Evolutionary conservation across 1,284 basidiomycete species (phyloP).

Genomic region (Pyrrhoderma lamaoense): DNA sequence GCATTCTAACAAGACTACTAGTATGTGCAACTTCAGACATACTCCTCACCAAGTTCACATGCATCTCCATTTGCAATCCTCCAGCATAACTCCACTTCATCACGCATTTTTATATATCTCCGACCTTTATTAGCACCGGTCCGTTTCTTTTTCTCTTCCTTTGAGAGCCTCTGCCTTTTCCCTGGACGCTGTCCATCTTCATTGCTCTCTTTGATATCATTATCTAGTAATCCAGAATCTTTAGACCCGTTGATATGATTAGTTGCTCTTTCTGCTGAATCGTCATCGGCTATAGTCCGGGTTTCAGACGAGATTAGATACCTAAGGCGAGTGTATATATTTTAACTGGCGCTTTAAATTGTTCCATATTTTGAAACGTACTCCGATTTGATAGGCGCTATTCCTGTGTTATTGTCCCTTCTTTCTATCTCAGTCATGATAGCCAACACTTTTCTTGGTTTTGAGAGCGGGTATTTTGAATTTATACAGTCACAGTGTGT

Average conservation of each 20-base stretch:
- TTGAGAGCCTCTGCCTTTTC: conserved; percentile 40
- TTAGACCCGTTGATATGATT: conserved; percentile 29
- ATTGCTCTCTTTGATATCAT: conserved; percentile 23
- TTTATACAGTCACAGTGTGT: no score
- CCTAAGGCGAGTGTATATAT: conserved; percentile 50
- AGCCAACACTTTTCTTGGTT: no score
- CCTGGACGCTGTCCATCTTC: conserved; percentile 24
- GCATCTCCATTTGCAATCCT: conserved; percentile 53
- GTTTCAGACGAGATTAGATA: conserved; percentile 25
- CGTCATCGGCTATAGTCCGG: conserved; percentile 55
- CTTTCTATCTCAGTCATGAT: no score
- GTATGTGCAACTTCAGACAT: conserved; percentile 22
- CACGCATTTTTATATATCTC: conserved; percentile 61
- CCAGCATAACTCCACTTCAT: conserved; percentile 73
- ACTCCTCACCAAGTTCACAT: conserved; percentile 63
- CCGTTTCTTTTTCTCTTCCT: conserved; percentile 63
- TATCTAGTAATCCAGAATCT: conserved; percentile 24
- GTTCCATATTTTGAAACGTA: conserved; percentile 26
- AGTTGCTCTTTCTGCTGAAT: conserved; percentile 64
- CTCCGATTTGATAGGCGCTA: conserved; percentile 73
- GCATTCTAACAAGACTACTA: background rate
- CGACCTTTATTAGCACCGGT: conserved; percentile 76
- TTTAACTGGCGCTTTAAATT: background rate
- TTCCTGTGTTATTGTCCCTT: conserved; percentile 39
- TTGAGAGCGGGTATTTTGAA: no score